Evolutionary conservation across 495 filamentous ascomycete species (phyloP), one percentile per base, ranked within the genome.

Genomic region (Lophiostoma macrostomum): DNA sequence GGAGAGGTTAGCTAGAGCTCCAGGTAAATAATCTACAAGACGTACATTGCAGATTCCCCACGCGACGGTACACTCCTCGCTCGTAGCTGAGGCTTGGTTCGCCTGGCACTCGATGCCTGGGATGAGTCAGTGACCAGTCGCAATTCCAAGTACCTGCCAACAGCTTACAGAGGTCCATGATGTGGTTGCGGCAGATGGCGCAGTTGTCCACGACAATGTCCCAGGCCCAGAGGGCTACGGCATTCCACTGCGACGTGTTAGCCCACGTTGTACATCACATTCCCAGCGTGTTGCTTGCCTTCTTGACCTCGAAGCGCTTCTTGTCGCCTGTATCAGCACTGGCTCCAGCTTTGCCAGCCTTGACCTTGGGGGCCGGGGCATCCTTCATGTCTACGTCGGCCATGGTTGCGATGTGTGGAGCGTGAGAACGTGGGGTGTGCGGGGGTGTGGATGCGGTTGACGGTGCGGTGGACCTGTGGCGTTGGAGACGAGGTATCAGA

Each of bases 201-300:
- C 93, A 99, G 77, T 99, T 99, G 74, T 99, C 93, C 44, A 99
- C 93, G 11, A 99, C 91, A 45, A 99, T 99, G 71, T 99, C 93
- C 93, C 93, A 99, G 1, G 93, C 94, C 93, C 93, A 99, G 2
- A 99, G 76, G 28, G 93, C 88, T n/a, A 99, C 93, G 1, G 94
- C 93, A 60, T 96, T 97, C 93, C 93, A 99, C 91, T 97, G 62
- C 16, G 11, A 3, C 4, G 34, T 11, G 41, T 64, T 18, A 58
- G 63, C 42, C 16, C 18, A 43, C 35, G 40, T 7, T 22, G 27
- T 5, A 39, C 2, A 22, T 34, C 16, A 11, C 38, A 18, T 45
- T 31, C 58, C 50, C 23, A 34, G 30, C 34, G 25, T n/a, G 28
- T 42, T 12, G 19, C 55, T 44, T 72, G 95, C 91, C 85, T 98